Evolutionary conservation across 345 rosid genomes (phyloP).

Genomic region (Microcos paniculata): DNA sequence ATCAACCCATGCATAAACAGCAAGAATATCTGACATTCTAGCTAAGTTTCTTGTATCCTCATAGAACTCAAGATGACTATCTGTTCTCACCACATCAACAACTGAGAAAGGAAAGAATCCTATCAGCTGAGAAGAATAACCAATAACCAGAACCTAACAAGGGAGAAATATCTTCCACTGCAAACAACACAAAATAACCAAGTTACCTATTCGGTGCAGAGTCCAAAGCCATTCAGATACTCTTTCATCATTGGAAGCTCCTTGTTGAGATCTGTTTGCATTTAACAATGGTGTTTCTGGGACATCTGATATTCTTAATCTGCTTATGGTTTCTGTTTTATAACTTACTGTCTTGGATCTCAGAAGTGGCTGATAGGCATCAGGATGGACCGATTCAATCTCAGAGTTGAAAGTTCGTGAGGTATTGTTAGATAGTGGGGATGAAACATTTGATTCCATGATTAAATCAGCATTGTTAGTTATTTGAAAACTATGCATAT

Average conservation of each 20-base stretch:
- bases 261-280: constrained; percentile 37
- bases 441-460: constrained; percentile 55
- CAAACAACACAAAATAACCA: background rate
- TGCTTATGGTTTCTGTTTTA: constrained; percentile 42
- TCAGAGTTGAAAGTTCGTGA: constrained; percentile 40
- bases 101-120: constrained; percentile 41
- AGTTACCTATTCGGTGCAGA: constrained; percentile 79
- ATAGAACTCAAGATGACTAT: constrained; percentile 89
- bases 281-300: constrained; percentile 51
- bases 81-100: constrained; percentile 95
- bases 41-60: constrained; percentile 80
- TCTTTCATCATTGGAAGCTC: constrained; percentile 47
- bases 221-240: constrained; percentile 98
- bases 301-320: constrained; percentile 64
- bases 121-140: constrained; percentile 20
- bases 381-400: constrained; percentile 50
- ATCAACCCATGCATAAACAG: constrained; percentile 97
- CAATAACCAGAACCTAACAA: background rate
- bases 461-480: constrained; percentile 69
- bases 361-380: constrained; percentile 37
- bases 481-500: constrained; percentile 79
- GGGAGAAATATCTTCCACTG: background rate
- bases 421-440: constrained; percentile 36
- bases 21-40: constrained; percentile 94
- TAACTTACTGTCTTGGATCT: constrained; percentile 30